These are phyloP conservation scores for Colletotrichum acutatum DNA, from an alignment of 2,329 filamentous ascomycete genomes.

Conservation along the genomic window DNA sequence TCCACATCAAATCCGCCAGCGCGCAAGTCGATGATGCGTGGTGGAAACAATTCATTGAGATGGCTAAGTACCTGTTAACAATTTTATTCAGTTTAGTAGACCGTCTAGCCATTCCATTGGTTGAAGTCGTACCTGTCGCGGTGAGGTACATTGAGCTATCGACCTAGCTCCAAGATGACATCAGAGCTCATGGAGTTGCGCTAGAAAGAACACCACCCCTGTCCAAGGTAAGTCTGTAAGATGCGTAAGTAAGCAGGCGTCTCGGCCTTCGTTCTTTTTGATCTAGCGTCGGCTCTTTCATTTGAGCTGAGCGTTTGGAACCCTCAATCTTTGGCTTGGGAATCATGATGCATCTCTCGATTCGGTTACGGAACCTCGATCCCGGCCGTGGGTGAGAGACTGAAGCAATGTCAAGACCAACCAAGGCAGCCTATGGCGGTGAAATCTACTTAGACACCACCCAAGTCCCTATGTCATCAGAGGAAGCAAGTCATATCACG, in stretches of 20 bases:
- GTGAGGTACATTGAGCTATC: neutral
- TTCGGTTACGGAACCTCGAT: neutral
- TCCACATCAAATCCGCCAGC: neutral
- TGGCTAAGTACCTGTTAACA: neutral
- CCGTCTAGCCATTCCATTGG: neutral
- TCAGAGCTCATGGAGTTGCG: neutral
- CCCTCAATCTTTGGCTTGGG: neutral
- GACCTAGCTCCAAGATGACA: neutral
- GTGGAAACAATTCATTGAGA: neutral
- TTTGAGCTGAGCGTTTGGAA: neutral
- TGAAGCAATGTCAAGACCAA: neutral
- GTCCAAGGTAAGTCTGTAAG: neutral
- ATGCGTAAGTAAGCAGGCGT: neutral
- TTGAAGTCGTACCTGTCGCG: neutral
- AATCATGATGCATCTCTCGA: neutral
- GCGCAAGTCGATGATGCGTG: constrained; percentile 24
- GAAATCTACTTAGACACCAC: no score
- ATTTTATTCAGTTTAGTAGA: neutral
- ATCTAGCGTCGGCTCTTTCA: neutral
- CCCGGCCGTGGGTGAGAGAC: no score
- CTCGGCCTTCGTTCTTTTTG: neutral
- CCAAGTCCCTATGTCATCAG: no score
- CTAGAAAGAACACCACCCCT: neutral
- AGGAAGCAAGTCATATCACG: no score
- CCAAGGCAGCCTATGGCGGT: neutral